Base-by-base conservation (phyloP, 768 basidiomycete species). In the Lactarius tabidus region DNA sequence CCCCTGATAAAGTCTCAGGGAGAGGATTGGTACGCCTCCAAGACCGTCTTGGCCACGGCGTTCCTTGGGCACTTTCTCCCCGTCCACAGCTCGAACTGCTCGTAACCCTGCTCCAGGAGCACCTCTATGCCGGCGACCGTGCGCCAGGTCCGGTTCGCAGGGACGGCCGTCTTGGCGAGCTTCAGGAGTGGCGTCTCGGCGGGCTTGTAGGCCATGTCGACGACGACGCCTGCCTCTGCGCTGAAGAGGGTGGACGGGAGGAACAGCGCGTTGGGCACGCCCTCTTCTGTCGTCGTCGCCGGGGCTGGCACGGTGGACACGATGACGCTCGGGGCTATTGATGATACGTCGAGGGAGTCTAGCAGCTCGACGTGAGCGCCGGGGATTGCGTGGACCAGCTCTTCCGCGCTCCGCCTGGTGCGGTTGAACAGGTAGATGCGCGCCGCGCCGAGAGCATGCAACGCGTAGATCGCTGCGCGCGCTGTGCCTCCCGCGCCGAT, bases 161-260 rank as follows among this genome's bases (percentile, higher is more conserved):
- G 28, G 31, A 67, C 79, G 28, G 73, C 76, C 43, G 74, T 71
- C 69, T 81, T 79, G 5, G 93, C 95, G 17, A 96, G 75, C 59
- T 74, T 73, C 29, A 98, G 76, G 61, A 99, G 75, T 0, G 95
- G 88, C 17, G 96, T 98, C 70, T 86, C 82, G 3, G 88, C 84
- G 0, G 95, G 97, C 70, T 88, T 88, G 75, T 98, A 98, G 23
- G 95, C 94, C 89, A 97, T 91, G 70, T 99, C 97, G 14, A 98
- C 81, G 14, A 95, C 88, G 3, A 90, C 83, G 3, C 86, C 86
- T 1, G 88, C 89, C n/a, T 80, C 79, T 51, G 77, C 74, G 10
- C 73, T 75, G 69, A 93, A 89, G 26, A 97, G 72, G 15, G 79
- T 76, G 9, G 69, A 62, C 3, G 90, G 82, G 15, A 95, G 79